phyloP scores from a whole-genome alignment of 768 basidiomycete genomes.

The Termitomyces sp. region DNA sequence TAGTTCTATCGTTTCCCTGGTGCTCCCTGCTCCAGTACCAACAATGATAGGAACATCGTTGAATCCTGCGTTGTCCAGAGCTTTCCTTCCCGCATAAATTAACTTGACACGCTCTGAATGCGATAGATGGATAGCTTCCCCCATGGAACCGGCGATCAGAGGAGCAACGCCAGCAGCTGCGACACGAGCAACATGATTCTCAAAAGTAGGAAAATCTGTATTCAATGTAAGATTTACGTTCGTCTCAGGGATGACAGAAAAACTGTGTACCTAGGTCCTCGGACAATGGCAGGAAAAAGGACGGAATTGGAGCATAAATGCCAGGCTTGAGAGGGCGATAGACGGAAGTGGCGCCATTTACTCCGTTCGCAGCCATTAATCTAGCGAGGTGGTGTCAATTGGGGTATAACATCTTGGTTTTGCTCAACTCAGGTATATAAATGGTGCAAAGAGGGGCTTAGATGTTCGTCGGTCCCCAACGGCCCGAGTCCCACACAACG shows the following conservation, averaged over 20 bases:
- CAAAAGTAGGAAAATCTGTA: conserved; percentile 62
- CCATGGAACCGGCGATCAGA: conserved; percentile 77
- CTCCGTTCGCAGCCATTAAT: conserved; percentile 38
- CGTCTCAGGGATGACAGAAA: not conserved
- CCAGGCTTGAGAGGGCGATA: conserved; percentile 64
- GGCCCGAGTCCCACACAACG: conserved; percentile 19
- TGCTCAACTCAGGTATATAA: conserved; percentile 17
- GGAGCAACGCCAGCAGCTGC: conserved; percentile 67
- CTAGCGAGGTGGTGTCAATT: conserved; percentile 7
- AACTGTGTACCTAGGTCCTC: conserved; percentile 74
- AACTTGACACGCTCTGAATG: conserved; percentile 61
- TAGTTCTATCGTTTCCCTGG: conserved; percentile 74
- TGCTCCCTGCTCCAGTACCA: conserved; percentile 81
- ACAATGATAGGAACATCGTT: conserved; percentile 61
- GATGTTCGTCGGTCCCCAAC: conserved; percentile 16
- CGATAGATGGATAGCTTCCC: conserved; percentile 75
- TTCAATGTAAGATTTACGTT: conserved; percentile 1
- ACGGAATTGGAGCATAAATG: conserved; percentile 80
- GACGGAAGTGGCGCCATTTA: conserved; percentile 24
- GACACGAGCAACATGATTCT: conserved; percentile 57
- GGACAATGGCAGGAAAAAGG: conserved; percentile 70
- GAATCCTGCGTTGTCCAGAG: conserved; percentile 63
- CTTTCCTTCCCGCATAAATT: conserved; percentile 61
- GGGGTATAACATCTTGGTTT: conserved; percentile 13
- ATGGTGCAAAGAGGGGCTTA: conserved; percentile 11